These are phyloP conservation scores for Pueraria montana DNA, from an alignment of 306 rosid species.

Conservation along the genomic window DNA sequence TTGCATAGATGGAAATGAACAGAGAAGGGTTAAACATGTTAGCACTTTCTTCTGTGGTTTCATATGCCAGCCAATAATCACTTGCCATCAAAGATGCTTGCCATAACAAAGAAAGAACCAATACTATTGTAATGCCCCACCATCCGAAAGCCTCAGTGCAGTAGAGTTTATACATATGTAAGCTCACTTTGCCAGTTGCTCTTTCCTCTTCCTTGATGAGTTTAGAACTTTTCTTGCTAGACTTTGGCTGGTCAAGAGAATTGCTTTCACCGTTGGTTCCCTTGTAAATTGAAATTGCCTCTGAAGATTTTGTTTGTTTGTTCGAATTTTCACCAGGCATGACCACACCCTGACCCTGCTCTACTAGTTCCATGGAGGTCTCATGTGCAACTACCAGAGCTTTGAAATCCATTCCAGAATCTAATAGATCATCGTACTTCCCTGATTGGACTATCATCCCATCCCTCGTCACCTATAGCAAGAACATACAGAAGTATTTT, in stretches of 20 bases:
- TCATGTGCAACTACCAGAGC: constrained; percentile 82
- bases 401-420: constrained; percentile 69
- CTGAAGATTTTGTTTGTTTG: constrained; percentile 39
- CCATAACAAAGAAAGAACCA: constrained; percentile 63
- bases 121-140: constrained; percentile 68
- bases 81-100: constrained; percentile 70
- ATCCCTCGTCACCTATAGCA: constrained; percentile 74
- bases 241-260: constrained; percentile 51
- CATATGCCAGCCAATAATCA: constrained; percentile 89
- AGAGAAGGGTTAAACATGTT: constrained; percentile 56
- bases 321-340: constrained; percentile 49
- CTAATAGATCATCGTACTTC: constrained; percentile 60
- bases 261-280: constrained; percentile 49
- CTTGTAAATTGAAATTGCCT: constrained; percentile 25
- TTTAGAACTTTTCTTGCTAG: constrained; percentile 62
- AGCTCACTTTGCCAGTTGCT: constrained; percentile 79
- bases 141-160: constrained; percentile 85
- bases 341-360: constrained; percentile 45
- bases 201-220: constrained; percentile 86
- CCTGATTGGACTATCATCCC: constrained; percentile 85
- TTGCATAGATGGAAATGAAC: constrained; percentile 67
- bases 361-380: constrained; percentile 83
- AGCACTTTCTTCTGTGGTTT: constrained; percentile 69
- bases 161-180: constrained; percentile 69
- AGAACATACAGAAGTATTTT: neutral